phyloP scores from a whole-genome alignment of 371 early-diverging fungal genomes.

The Syncephalastrum racemosum region DNA sequence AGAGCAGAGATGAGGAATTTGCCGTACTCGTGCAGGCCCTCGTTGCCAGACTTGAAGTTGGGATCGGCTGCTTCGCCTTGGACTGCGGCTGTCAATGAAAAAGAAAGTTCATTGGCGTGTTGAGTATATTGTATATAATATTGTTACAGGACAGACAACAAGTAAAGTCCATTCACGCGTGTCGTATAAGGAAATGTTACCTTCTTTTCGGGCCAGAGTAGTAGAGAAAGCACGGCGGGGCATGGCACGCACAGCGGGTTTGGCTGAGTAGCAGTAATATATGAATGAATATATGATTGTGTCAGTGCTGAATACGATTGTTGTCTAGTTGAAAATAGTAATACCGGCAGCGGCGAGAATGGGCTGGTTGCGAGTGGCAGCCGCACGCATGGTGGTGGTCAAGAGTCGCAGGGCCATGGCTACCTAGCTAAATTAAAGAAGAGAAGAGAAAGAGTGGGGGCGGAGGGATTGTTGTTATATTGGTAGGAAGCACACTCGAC shows the following conservation, averaged over 20 bases:
- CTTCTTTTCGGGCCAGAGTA: slow-evolving; percentile 25
- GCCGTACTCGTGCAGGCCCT: slow-evolving; percentile 80
- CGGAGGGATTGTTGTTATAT: too few species aligned
- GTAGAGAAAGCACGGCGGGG: slow-evolving; percentile 33
- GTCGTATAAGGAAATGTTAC: slow-evolving; percentile 17
- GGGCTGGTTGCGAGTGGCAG: slow-evolving; percentile 21
- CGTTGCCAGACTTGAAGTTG: slow-evolving; percentile 53
- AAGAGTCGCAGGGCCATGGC: slow-evolving; percentile 42
- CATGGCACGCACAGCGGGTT: slow-evolving; percentile 23
- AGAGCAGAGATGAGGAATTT: slow-evolving; percentile 83
- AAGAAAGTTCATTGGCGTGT: neutral
- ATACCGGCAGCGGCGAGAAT: slow-evolving; percentile 21
- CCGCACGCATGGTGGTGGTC: slow-evolving; percentile 34
- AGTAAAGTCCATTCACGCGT: neutral
- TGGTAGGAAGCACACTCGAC: too few species aligned
- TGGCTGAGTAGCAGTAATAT: slow-evolving; percentile 11
- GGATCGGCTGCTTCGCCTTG: slow-evolving; percentile 33
- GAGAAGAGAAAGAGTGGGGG: too few species aligned
- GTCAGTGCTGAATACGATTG: neutral
- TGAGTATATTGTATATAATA: slow-evolving; percentile 1
- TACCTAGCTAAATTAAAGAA: too few species aligned
- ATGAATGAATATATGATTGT: slow-evolving; percentile 2
- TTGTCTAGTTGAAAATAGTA: neutral
- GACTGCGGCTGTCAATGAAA: slow-evolving; percentile 3
- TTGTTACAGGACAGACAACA: neutral